phyloP scores from a whole-genome alignment of 441 rosid species.

The Biscutella auriculata region DNA sequence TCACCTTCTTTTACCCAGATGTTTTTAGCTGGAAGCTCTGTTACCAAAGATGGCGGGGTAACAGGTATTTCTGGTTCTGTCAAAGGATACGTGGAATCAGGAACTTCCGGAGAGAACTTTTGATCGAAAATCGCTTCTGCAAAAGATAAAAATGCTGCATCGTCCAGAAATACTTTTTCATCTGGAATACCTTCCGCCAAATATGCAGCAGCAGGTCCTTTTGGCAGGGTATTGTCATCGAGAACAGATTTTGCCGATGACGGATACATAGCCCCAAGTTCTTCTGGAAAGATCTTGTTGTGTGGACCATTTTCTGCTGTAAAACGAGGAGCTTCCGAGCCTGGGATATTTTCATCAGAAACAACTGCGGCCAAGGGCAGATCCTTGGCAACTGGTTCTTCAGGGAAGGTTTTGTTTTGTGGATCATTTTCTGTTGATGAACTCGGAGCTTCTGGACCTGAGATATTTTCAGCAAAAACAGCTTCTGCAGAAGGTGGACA shows the following conservation, averaged over 20 bases:
- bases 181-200: slow-evolving; percentile 26
- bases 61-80: slow-evolving; percentile 2
- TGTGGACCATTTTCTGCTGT: background rate
- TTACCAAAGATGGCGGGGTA: slow-evolving; percentile 1
- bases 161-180: slow-evolving; percentile 22
- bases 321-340: slow-evolving; percentile 1
- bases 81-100: background rate
- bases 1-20: slow-evolving; percentile 1
- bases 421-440: background rate
- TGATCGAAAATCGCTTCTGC: slow-evolving; percentile 25
- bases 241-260: background rate
- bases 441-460: background rate
- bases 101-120: slow-evolving; percentile 25
- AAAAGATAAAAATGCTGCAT: slow-evolving; percentile 24
- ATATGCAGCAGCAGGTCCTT: slow-evolving; percentile 18
- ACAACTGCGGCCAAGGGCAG: background rate
- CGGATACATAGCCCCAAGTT: background rate
- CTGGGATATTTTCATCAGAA: slow-evolving; percentile 3
- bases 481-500: background rate
- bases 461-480: background rate
- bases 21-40: slow-evolving; percentile 1
- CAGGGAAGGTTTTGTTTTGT: background rate
- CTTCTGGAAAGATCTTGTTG: slow-evolving; percentile 2
- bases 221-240: background rate
- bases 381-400: slow-evolving; percentile 2